A percentile compares a stretch with the other conserved stretches of the same genome.
Evolutionary conservation across 139 green algal genomes (phyloP).

Genomic region (Chlorokybus atmophyticus): DNA sequence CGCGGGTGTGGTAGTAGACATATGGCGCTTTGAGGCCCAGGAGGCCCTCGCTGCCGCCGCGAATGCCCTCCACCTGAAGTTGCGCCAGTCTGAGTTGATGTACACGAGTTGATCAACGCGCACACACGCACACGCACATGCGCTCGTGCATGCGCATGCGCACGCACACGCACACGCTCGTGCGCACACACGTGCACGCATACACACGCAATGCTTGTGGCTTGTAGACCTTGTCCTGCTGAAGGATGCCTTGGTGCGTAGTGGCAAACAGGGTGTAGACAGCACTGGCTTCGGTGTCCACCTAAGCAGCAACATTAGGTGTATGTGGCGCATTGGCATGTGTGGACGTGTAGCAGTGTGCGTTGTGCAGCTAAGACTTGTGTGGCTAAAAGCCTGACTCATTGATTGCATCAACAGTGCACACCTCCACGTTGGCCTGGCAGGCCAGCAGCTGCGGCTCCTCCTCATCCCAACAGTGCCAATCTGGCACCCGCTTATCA

Average conservation of each 20-base stretch:
- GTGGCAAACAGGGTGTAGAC: constrained; percentile 5
- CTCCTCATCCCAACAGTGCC: constrained; percentile 36
- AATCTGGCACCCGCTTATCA: constrained; percentile 3
- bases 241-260: not conserved
- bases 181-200: not conserved
- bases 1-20: constrained; percentile 6
- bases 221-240: constrained; percentile 3
- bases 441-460: constrained; percentile 40
- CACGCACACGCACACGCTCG: not conserved
- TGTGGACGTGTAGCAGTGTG: not conserved
- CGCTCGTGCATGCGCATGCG: not conserved
- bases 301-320: not conserved
- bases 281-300: not conserved
- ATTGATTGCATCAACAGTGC: not conserved
- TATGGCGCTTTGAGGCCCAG: constrained; percentile 14
- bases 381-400: not conserved
- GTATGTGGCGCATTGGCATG: not conserved
- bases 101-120: not conserved
- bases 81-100: not conserved
- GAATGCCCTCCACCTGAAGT: not conserved
- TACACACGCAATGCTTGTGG: not conserved
- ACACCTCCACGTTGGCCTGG: constrained; percentile 25
- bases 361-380: not conserved
- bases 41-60: not conserved
- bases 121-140: not conserved